Evolutionary conservation across 352 stramenopile species (phyloP), one percentile per base, ranked within the genome.

Genomic region (Phytophthora rubi): DNA sequence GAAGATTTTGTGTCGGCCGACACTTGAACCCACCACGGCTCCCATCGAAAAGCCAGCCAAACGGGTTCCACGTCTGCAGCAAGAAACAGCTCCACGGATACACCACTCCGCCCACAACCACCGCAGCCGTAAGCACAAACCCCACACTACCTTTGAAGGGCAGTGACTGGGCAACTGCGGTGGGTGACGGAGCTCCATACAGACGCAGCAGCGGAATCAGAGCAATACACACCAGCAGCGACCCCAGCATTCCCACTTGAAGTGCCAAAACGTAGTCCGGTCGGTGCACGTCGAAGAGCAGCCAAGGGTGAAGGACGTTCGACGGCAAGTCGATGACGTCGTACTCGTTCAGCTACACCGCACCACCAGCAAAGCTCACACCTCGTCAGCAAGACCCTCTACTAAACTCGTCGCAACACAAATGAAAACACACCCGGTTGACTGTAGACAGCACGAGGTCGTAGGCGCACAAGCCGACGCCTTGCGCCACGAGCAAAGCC

Each of bases 21-120:
- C 13, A 16, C 10, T 16, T 13, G 35, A 42, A 7, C 35, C 35
- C 35, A 42, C 35, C 35, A 42, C 35, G 35, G 35, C 35, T 13
- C 10, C 35, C 35, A 42, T 42, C n/a, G 16, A 87, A 9, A 2
- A 93, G 35, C 35, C 35, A 42, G 35, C 35, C 35, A 13, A 42
- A 16, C 35, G 35, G 35, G 15, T 42, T 42, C 42, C 42, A 75
- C 13, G 74, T 86, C 30, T 80, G 48, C 23, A 93, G 67, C 1
- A 91, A 79, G 21, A 90, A 55, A 12, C 69, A 86, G 13, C 74
- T 88, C 83, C 80, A 91, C 13, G 81, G 81, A 39, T 88, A 88
- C 15, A 89, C 51, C 10, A 85, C 21, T 0, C 53, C 30, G 8
- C 51, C 72, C 7, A 88, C 54, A 1, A 84, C 68, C 12, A 56